Evolutionary conservation across 2,329 filamentous ascomycete genomes (phyloP).

Genomic region (Pyricularia sp.): DNA sequence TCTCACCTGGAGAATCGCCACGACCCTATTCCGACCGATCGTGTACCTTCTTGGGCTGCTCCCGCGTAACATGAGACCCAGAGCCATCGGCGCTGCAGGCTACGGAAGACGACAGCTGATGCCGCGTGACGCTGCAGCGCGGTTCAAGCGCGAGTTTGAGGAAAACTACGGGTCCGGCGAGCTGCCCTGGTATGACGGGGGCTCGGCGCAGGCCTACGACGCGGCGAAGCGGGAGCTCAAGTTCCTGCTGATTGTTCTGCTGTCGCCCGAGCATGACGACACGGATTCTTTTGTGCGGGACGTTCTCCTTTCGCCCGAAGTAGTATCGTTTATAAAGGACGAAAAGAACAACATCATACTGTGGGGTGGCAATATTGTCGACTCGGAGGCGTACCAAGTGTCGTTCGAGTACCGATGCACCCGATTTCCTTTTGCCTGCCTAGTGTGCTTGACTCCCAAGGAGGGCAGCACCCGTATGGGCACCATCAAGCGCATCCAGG

Average conservation of each 20-base stretch:
- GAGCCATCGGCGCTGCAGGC: conserved; percentile 46
- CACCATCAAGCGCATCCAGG: conserved; percentile 69
- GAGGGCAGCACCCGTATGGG: conserved; percentile 86
- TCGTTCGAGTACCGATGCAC: conserved; percentile 79
- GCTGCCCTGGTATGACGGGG: conserved; percentile 75
- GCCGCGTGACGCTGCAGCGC: conserved; percentile 76
- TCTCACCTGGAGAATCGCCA: conserved; percentile 63
- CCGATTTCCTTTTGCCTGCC: conserved; percentile 81
- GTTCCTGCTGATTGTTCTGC: conserved; percentile 77
- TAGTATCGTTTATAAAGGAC: conserved; percentile 65
- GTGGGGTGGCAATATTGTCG: conserved; percentile 88
- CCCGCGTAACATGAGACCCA: conserved; percentile 52
- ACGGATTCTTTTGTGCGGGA: conserved; percentile 73
- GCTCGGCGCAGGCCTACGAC: conserved; percentile 88
- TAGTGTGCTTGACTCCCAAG: conserved; percentile 81
- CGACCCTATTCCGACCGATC: conserved; percentile 61
- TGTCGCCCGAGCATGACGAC: conserved; percentile 93
- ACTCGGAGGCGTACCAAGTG: conserved; percentile 91
- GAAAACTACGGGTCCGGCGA: conserved; percentile 74
- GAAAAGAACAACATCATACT: conserved; percentile 71
- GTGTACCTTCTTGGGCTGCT: conserved; percentile 74
- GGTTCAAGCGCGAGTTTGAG: conserved; percentile 89
- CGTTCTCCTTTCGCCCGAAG: conserved; percentile 68
- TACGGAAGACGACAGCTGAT: conserved; percentile 66
- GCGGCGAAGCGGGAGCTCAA: conserved; percentile 83